These are phyloP conservation scores for Funneliformis caledonium DNA, from an alignment of 371 early-diverging fungal genomes.

Conservation along the genomic window DNA sequence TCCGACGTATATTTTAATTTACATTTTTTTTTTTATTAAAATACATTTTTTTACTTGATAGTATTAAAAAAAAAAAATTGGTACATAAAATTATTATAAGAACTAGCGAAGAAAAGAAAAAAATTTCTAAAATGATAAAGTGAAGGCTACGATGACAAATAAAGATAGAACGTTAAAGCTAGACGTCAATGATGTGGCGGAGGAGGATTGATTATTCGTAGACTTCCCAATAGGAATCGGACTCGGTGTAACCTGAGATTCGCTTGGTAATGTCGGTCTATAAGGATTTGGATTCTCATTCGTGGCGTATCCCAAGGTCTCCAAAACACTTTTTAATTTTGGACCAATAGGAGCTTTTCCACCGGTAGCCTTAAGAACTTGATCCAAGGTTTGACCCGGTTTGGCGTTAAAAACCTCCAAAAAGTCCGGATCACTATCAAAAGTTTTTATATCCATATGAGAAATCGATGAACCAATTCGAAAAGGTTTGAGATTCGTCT, in stretches of 20 bases:
- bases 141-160: neutral
- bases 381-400: conserved; percentile 2
- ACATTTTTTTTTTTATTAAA: too few species aligned
- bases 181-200: neutral
- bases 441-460: conserved; percentile 53
- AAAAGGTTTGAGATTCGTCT: conserved; percentile 49
- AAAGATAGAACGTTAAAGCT: neutral
- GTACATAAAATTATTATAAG: too few species aligned
- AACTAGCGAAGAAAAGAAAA: too few species aligned
- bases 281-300: conserved; percentile 32
- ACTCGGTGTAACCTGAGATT: neutral
- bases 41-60: too few species aligned
- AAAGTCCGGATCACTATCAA: conserved; percentile 54
- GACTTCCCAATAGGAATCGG: neutral
- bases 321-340: conserved; percentile 45
- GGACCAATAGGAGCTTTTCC: conserved; percentile 49
- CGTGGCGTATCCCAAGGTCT: conserved; percentile 51
- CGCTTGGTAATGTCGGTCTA: neutral
- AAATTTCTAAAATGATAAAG: neutral
- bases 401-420: conserved; percentile 33
- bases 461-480: conserved; percentile 56
- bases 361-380: conserved; percentile 21
- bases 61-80: too few species aligned
- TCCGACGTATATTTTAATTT: too few species aligned
- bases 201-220: neutral